Base-by-base conservation (phyloP, 2,329 filamentous ascomycete species). In the Grosmannia penicillata region DNA sequence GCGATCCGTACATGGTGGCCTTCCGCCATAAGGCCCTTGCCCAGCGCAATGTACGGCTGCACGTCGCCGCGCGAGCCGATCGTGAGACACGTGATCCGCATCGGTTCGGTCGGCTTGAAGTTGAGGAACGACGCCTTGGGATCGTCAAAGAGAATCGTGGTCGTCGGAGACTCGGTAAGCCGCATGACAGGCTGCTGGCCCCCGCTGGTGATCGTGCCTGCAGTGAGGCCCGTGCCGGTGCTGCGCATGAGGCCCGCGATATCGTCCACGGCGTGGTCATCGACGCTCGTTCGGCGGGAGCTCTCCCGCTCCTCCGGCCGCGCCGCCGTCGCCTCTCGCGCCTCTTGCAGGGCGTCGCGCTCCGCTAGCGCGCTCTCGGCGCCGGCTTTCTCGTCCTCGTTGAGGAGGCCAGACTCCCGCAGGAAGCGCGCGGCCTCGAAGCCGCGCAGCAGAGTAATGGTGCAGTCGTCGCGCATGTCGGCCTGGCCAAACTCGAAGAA, bases 31-130 rank as follows among this genome's bases (percentile, higher is more conserved):
- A 98, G 63, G 1, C 83, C 85, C 53, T 94, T 95, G 62, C 91
- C 95, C 1, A 98, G 66, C 0, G 91, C 86, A 54, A 98, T 96
- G 55, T 96, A 98, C 1, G 91, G 91, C 55, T 98, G 91, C 4
- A 98, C 89, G 54, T 98, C 91, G 19, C 91, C 91, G 42, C 91
- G 73, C 11, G 89, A 95, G 14, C 91, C 91, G 45, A 98, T 98
- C 0, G 91, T 98, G 27, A 98, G 64, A 54, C 91, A 98, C 2
- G 89, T 94, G 43, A 98, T 82, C 17, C 69, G 78, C 54, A 98
- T 63, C 3, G 87, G 66, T 48, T 83, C 69, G 2, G 75, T 61
- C 0, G 91, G 89, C 57, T 93, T 94, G 61, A 95, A 93, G 48
- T 91, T 85, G 45, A 94, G 69, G 41, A 94, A 81, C 0, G 87